These are phyloP conservation scores for Cystoderma amianthinum DNA, from an alignment of 768 basidiomycete genomes.

Conservation along the genomic window DNA sequence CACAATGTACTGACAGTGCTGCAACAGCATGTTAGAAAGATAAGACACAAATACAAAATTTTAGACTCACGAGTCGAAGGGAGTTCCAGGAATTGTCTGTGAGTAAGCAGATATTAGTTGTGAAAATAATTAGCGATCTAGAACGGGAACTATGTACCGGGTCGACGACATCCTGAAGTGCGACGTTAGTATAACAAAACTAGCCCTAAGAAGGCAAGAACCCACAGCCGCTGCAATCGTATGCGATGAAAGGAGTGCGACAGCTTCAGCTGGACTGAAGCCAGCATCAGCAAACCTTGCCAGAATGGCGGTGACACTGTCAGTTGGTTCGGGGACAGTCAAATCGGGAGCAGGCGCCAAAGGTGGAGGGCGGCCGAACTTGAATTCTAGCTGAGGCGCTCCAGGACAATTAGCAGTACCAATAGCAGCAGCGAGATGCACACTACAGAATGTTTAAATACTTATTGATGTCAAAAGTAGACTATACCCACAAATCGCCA, in stretches of 20 bases:
- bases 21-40: no score
- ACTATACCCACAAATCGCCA: constrained; percentile 14
- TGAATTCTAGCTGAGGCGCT: constrained; percentile 20
- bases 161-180: constrained; percentile 16
- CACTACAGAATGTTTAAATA: constrained; percentile 3
- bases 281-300: constrained; percentile 19
- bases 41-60: constrained; percentile 20
- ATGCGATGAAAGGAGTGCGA: constrained; percentile 17
- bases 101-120: no score
- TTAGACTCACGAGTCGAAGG: no score
- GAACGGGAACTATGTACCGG: no score
- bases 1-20: no score
- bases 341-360: constrained; percentile 12
- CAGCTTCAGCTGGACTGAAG: constrained; percentile 15
- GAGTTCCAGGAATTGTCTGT: no score
- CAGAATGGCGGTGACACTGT: constrained; percentile 16
- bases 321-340: constrained; percentile 15
- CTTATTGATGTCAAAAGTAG: neutral
- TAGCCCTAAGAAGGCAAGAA: neutral
- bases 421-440: constrained; percentile 16
- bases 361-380: constrained; percentile 18
- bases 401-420: no score
- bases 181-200: neutral
- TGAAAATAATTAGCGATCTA: no score
- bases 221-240: constrained; percentile 16